Base-by-base conservation (phyloP, 371 early-diverging fungal genomes). In the Actinomortierella ambigua region DNA sequence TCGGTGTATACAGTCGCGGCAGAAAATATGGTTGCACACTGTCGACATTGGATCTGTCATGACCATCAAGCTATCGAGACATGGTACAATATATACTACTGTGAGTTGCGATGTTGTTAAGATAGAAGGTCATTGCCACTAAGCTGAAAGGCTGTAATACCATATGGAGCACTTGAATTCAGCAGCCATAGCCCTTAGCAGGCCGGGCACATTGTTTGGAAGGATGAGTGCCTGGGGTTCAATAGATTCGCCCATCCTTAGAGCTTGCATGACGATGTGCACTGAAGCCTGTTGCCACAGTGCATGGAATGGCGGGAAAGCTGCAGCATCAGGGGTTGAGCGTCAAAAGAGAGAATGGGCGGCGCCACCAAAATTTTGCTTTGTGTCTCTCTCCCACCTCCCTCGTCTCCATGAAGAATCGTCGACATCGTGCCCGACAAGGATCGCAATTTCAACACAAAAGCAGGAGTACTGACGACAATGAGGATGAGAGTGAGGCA, bases 121-220 rank as follows among this genome's bases (percentile, higher is more conserved):
- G n/a, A n/a, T n/a, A n/a, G n/a, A n/a, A n/a, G n/a, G n/a, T n/a
- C n/a, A n/a, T 23, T 0, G 15, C 18, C 20, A 55, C 26, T 20
- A 43, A 29, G 9, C 13, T 9, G 0, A 18, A 47, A 51, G 23
- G 9, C 14, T 4, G 22, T 18, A 24, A 28, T 66, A 69, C 76
- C 76, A 76, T n/a, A 76, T 69, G 17, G 76, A 48, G 40, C 76
- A 76, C 44, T 69, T 76, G 55, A 76, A 46, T 56, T 76, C 76
- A 18, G 69, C 76, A 26, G 62, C 67, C 76, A 76, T 76, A 51
- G 66, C 62, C 14, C 56, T 61, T 14, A 76, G 76, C 51, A 76
- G 64, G 40, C 54, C 76, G 24, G 41, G 57, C 15, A 66, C 48
- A 13, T 59, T 53, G 62, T 61, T 50, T 22, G 76, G 76, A 23